Evolutionary conservation across 2,329 filamentous ascomycete genomes (phyloP).

Genomic region (Sarocladium strictum): DNA sequence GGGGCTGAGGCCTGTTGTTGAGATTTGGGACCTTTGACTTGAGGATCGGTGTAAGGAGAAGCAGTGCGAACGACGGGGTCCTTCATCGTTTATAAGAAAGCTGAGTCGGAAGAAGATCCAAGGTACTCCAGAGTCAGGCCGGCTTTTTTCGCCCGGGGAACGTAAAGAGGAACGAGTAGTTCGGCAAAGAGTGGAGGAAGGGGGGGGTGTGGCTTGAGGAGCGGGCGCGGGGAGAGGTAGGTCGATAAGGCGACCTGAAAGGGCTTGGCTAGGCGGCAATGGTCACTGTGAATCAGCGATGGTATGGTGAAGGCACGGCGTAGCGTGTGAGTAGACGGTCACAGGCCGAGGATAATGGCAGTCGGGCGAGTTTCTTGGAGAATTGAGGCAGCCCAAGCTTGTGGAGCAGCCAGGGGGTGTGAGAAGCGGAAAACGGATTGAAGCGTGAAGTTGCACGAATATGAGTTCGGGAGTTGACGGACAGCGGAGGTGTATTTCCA

Average conservation of each 20-base stretch:
- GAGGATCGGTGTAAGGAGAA: conserved; percentile 31
- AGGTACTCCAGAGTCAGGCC: conserved; percentile 8
- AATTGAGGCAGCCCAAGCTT: background rate
- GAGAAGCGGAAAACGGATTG: background rate
- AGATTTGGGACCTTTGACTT: conserved; percentile 32
- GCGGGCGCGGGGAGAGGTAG: conserved; percentile 3
- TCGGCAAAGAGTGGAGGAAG: conserved; percentile 9
- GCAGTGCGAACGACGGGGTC: conserved; percentile 32
- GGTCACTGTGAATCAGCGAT: background rate
- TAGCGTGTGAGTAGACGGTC: background rate
- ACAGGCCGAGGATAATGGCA: conserved; percentile 3
- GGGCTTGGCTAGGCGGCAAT: background rate
- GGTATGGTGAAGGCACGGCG: background rate
- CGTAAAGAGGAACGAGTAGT: conserved; percentile 5
- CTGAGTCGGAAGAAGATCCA: conserved; percentile 13
- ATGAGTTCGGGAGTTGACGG: conserved; percentile 4
- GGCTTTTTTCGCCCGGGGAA: conserved; percentile 11
- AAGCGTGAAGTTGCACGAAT: background rate
- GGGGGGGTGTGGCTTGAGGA: conserved; percentile 1
- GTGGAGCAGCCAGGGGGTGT: conserved; percentile 3
- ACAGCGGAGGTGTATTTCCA: background rate
- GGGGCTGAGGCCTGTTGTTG: conserved; percentile 29
- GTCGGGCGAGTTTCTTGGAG: background rate
- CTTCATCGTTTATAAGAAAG: conserved; percentile 31
- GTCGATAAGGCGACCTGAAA: background rate